A percentile compares a stretch with the other conserved stretches of the same genome.
Conservation (phyloP, 352 stramenopile species). For the Pythium periplocum region DNA sequence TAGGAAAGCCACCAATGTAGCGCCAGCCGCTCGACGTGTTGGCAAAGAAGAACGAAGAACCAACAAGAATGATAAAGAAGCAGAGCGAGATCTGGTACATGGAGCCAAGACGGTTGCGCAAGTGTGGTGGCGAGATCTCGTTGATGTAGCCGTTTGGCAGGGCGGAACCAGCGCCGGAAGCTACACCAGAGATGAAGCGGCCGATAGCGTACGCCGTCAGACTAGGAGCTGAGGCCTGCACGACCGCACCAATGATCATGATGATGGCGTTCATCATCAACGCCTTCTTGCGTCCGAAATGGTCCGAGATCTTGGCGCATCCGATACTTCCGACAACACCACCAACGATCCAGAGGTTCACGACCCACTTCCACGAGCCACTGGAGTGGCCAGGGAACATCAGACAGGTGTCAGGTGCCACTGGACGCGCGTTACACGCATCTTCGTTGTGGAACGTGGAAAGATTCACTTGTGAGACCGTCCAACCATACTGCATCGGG, state of each 20-base stretch:
- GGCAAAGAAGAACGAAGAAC: slow-evolving; percentile 45
- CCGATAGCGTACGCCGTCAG: slow-evolving; percentile 32
- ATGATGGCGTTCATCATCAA: slow-evolving; percentile 22
- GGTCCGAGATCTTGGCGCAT: slow-evolving; percentile 29
- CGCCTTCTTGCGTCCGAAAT: slow-evolving; percentile 38
- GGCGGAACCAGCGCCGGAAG: slow-evolving; percentile 30
- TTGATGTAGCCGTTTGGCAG: slow-evolving; percentile 23
- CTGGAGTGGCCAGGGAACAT: slow-evolving; percentile 36
- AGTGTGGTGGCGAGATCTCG: slow-evolving; percentile 23
- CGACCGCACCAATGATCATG: slow-evolving; percentile 32
- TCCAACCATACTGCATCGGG: slow-evolving; percentile 51
- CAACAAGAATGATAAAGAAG: slow-evolving; percentile 38
- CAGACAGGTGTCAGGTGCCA: slow-evolving; percentile 24
- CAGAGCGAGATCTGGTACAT: slow-evolving; percentile 42
- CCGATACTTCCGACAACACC: slow-evolving; percentile 41
- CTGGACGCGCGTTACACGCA: slow-evolving; percentile 31
- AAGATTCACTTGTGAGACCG: slow-evolving; percentile 60
- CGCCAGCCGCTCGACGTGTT: slow-evolving; percentile 43
- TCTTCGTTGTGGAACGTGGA: slow-evolving; percentile 47
- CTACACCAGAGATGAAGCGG: slow-evolving; percentile 43
- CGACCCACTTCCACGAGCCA: slow-evolving; percentile 43
- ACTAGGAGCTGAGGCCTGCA: slow-evolving; percentile 28
- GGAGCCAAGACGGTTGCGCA: slow-evolving; percentile 29
- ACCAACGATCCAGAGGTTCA: slow-evolving; percentile 52
- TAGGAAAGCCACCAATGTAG: slow-evolving; percentile 39